Base-by-base conservation (phyloP, 208 protist species). In the Crithidia sp. region DNA sequence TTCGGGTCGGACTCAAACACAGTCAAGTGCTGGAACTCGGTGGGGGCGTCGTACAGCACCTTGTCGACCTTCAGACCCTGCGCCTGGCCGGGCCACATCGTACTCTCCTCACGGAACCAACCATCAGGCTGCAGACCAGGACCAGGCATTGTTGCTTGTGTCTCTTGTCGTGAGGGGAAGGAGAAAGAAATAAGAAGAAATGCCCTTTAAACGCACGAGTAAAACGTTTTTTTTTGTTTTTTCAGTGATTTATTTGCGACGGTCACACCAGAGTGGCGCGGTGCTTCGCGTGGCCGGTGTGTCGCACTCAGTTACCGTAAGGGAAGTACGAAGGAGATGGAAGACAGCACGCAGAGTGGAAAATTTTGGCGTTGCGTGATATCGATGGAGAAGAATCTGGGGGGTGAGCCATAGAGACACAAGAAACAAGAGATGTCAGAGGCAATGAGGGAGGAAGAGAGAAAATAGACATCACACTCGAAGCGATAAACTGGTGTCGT, bases 91-190 rank as follows among this genome's bases (percentile, higher is more conserved):
- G 95, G 95, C 95, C 95, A 98, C 79, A 95, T 84, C 10, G 65
- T 63, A 64, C 85, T 93, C 77, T 92, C 83, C 75, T 98, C 95
- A 73, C 91, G 89, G 71, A 98, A 98, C 95, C 95, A 97, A 2
- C 94, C 92, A 50, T 97, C 89, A 19, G 83, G 55, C 59, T 88
- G 74, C 58, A 95, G 83, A 72, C 89, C 90, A 40, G 89, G 87
- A 40, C 87, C 87, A 54, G 90, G 85, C 87, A 93, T 91, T 4
- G 16, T 57, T 49, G 36, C 7, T 5, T 63, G 4, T 36, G 12
- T 63, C 2, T 17, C 7, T 45, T 45, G 7, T 45, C n/a, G 10
- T 28, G 28, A 28, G 1, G 28, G 1, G 28, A 2, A 2, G 28
- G 28, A 28, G 28, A 1, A 28, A 28, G 28, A 28, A 28, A 28